Evolutionary conservation across 2,329 filamentous ascomycete species (phyloP), one percentile per base, ranked within the genome.

Genomic region (Fusarium pininemorale): DNA sequence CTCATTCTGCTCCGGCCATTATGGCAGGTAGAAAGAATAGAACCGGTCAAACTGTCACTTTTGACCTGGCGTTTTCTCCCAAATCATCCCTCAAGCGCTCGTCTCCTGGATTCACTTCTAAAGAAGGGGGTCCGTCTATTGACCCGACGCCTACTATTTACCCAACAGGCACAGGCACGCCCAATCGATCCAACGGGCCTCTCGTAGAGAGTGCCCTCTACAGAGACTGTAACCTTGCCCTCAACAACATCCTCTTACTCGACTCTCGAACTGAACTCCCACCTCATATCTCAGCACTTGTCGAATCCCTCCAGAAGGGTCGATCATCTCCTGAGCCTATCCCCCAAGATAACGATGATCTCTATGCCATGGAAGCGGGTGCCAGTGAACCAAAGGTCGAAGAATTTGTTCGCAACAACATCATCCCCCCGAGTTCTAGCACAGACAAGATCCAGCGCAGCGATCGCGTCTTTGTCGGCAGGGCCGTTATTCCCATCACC

Each of bases 201-300:
- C 56, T 70, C 1, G 69, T 70, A 1, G 66, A 62, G 24, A 48
- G 26, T 11, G 24, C 69, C 0, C 66, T 44, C 8, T 71, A 66
- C 45, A 42, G 63, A 24, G 38, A 35, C 1, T 16, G 39, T 5
- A 35, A 71, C 7, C 28, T 71, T 20, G 51, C 67, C 3, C 15
- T 38, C 4, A 71, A 71, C 57, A 58, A 62, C 1, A 66, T 70
- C 16, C 7, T 47, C 22, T 22, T 61, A 20, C 55, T 55, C 0
- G 50, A 70, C 28, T 60, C 45, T 14, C 67, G 62, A 41, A 45
- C 28, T 2, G 15, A 16, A 7, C n/a, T 71, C 3, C 69, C 53
- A 6, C 7, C 3, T 5, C 18, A 26, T 9, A 41, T 71, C 20
- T 50, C 28, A 0, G 16, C 7, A 5, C 56, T 71, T 1, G 26